A percentile compares a stretch with the other conserved stretches of the same genome.
These are phyloP conservation scores for Urostyla sp. DNA, from an alignment of 73 alveolate genomes.

Conservation along the genomic window DNA sequence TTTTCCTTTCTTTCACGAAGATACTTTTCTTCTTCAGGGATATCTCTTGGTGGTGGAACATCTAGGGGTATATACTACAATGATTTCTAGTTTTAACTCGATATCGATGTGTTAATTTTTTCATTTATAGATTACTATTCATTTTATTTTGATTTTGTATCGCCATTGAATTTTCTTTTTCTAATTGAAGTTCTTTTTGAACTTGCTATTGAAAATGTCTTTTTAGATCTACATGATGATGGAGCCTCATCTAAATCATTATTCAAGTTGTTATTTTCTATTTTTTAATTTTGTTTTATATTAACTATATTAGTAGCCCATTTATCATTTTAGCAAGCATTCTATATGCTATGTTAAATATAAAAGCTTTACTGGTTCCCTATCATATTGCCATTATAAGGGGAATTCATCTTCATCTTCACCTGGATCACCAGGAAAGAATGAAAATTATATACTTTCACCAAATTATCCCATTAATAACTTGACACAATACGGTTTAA, in stretches of 20 bases:
- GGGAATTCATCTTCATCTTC: conserved; percentile 28
- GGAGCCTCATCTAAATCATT: conserved; percentile 28
- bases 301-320: conserved; percentile 43
- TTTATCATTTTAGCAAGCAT: conserved; percentile 5
- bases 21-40: conserved; percentile 5
- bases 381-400: background rate
- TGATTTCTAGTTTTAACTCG: background rate
- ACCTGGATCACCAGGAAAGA: conserved; percentile 45
- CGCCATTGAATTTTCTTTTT: conserved; percentile 14
- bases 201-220: conserved; percentile 13
- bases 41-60: conserved; percentile 36
- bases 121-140: too few relatives aligned
- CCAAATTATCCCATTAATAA: conserved; percentile 11
- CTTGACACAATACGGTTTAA: conserved; percentile 7
- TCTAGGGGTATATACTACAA: conserved; percentile 2
- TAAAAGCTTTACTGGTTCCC: conserved; percentile 18
- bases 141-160: background rate
- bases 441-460: conserved; percentile 18
- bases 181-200: conserved; percentile 32
- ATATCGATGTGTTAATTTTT: background rate
- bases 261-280: conserved; percentile 19
- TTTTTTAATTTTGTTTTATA: background rate
- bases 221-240: conserved; percentile 22
- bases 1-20: conserved; percentile 23
- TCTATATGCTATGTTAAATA: background rate